Percentiles rank a stretch among this genome's conserved stretches.
Evolutionary conservation across 1,284 basidiomycete species (phyloP).

Genomic region (Heterobasidion occidentale): DNA sequence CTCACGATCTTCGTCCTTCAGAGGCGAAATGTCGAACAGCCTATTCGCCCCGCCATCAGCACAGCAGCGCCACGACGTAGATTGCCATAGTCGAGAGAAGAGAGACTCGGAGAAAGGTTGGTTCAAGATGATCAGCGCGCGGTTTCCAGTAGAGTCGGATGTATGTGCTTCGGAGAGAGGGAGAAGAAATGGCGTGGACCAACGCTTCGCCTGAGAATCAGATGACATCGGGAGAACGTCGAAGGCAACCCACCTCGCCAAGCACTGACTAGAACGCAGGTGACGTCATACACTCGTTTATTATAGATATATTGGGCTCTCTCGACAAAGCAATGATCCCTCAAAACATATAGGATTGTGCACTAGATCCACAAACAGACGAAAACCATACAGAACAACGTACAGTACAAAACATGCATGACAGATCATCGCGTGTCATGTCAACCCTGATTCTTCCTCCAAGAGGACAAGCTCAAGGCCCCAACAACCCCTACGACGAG

Average conservation of each 20-base stretch:
- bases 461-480: conserved; percentile 67
- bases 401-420: neutral
- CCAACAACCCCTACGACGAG: conserved; percentile 71
- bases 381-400: neutral
- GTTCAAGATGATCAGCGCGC: conserved; percentile 84
- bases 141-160: neutral
- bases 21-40: conserved; percentile 57
- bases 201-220: conserved; percentile 7
- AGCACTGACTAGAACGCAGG: no score
- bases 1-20: neutral
- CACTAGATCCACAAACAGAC: neutral
- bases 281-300: no score
- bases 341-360: neutral
- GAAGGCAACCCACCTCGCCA: no score
- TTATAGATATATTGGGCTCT: no score
- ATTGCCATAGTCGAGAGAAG: conserved; percentile 63
- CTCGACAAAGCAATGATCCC: neutral
- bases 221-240: no score
- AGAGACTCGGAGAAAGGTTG: conserved; percentile 70
- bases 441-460: conserved; percentile 41
- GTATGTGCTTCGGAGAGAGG: conserved; percentile 7
- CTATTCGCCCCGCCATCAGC: conserved; percentile 95
- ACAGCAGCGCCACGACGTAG: conserved; percentile 62
- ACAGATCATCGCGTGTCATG: neutral
- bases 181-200: conserved; percentile 30